These are phyloP conservation scores for Fusarium marasasianum DNA, from an alignment of 2,329 filamentous ascomycete species.

Conservation along the genomic window DNA sequence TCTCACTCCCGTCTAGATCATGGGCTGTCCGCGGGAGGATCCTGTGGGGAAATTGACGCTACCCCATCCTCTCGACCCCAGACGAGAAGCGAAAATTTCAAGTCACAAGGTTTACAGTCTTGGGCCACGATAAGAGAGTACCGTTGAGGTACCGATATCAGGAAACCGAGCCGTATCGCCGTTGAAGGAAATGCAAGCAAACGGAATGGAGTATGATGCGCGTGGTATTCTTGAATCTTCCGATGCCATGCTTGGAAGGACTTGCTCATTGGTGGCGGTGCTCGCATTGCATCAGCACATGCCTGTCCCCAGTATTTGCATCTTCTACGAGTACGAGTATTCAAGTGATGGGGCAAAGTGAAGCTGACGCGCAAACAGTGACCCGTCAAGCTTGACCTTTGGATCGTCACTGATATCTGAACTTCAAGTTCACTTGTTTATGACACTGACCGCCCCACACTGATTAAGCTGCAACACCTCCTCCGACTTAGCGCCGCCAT, in stretches of 20 bases:
- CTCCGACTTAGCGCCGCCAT: constrained; percentile 36
- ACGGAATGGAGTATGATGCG: constrained; percentile 1
- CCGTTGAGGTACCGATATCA: constrained; percentile 30
- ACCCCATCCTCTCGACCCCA: constrained; percentile 37
- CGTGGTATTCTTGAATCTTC: not conserved
- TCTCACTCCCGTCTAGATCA: constrained; percentile 10
- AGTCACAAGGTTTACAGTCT: constrained; percentile 37
- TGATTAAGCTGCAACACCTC: constrained; percentile 20
- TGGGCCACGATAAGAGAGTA: constrained; percentile 37
- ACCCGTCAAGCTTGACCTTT: not conserved
- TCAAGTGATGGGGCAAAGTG: constrained; percentile 1
- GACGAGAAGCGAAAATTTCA: constrained; percentile 33
- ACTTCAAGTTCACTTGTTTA: not conserved
- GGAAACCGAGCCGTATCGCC: constrained; percentile 14
- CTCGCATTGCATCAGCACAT: constrained; percentile 17
- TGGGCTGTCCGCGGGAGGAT: constrained; percentile 22
- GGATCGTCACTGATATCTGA: not conserved
- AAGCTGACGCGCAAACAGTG: not conserved
- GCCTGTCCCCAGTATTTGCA: constrained; percentile 28
- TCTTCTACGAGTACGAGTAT: constrained; percentile 10
- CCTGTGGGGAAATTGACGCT: constrained; percentile 42
- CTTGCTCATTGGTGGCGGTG: constrained; percentile 11
- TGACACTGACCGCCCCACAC: constrained; percentile 25
- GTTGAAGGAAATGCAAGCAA: not conserved
- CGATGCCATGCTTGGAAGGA: not conserved